Percentiles rank a stretch among this genome's conserved stretches.
phyloP scores from a whole-genome alignment of 1,139 yeast genomes.

The Scheffersomyces illinoinensis region DNA sequence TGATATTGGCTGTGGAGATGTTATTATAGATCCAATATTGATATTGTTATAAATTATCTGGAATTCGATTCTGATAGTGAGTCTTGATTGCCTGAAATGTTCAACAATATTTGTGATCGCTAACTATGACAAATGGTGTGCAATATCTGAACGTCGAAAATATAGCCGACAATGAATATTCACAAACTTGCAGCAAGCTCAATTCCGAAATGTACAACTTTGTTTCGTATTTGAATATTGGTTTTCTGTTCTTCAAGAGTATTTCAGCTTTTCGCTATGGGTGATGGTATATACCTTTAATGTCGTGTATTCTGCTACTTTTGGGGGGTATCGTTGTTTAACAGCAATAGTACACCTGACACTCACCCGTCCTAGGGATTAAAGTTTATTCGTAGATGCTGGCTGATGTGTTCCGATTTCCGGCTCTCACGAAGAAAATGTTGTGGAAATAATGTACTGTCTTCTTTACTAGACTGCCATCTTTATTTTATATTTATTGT shows the following conservation, averaged over 20 bases:
- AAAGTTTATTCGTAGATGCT: neutral
- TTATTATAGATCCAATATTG: neutral
- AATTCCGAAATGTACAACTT: neutral
- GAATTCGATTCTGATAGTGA: neutral
- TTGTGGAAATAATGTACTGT: neutral
- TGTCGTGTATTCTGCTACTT: neutral
- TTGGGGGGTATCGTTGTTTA: neutral
- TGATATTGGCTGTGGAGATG: neutral
- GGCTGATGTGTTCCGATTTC: neutral
- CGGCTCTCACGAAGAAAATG: neutral
- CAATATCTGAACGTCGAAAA: neutral
- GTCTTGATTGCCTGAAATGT: neutral
- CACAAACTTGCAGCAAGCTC: neutral
- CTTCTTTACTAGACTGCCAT: neutral
- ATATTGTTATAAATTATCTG: neutral
- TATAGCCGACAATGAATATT: neutral
- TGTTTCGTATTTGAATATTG: neutral
- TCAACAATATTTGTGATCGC: neutral
- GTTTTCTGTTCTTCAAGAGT: neutral
- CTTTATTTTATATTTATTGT: neutral
- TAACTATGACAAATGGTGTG: neutral
- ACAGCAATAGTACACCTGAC: neutral
- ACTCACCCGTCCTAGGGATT: neutral
- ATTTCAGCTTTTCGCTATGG: neutral
- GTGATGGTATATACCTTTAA: neutral